Conservation (phyloP, 2,329 filamentous ascomycete genomes). For the Allantophomopsis cytisporea region DNA sequence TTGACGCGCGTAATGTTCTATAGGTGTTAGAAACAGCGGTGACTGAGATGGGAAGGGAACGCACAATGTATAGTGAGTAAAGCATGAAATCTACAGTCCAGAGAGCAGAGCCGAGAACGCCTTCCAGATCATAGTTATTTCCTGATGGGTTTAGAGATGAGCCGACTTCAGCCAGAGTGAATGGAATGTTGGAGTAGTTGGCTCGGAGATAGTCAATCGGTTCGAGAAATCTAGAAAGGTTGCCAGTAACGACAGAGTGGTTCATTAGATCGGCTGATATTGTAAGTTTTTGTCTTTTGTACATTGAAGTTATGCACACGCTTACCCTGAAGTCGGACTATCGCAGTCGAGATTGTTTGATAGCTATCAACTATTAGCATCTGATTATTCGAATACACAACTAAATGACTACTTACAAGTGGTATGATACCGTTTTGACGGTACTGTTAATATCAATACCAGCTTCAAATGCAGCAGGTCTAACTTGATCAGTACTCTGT, state of each 20-base stretch:
- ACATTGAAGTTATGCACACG: neutral
- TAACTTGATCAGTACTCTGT: neutral
- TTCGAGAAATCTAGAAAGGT: neutral
- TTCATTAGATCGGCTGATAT: neutral
- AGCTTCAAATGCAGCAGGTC: neutral
- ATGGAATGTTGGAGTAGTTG: conserved; percentile 20
- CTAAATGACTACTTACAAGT: conserved; percentile 28
- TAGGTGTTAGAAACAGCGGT: conserved; percentile 16
- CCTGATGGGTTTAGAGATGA: conserved; percentile 40
- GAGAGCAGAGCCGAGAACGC: conserved; percentile 51
- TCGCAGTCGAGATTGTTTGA: no score
- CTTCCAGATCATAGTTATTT: conserved; percentile 45
- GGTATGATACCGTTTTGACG: neutral
- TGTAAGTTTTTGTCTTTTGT: neutral
- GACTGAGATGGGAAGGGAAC: no score
- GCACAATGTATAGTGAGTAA: conserved; percentile 24
- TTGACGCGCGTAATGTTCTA: conserved; percentile 41
- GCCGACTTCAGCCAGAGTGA: conserved; percentile 48
- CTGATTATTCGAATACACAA: neutral
- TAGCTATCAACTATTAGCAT: no score
- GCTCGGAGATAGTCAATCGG: neutral
- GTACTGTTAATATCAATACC: neutral
- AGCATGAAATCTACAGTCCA: conserved; percentile 52
- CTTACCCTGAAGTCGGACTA: neutral
- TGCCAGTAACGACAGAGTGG: neutral